Conservation (phyloP, 169 alveolate genomes). For the Eimeria mitis region DNA sequence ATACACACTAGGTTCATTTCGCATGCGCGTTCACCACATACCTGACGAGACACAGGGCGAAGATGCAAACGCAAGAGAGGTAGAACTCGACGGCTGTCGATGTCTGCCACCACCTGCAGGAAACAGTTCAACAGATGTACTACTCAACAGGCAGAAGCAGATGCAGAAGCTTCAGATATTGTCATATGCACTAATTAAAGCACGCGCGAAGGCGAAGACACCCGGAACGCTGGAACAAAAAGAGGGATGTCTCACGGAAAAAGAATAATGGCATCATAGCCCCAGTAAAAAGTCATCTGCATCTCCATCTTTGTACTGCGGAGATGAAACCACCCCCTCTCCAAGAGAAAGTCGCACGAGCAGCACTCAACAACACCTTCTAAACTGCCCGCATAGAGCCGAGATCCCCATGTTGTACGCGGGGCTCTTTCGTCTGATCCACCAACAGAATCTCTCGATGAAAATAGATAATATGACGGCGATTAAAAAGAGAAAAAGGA, state of each 20-base stretch:
- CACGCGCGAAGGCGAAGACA: not conserved
- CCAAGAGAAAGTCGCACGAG: not conserved
- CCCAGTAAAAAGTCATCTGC: conserved; percentile 82
- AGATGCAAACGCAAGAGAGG: conserved; percentile 43
- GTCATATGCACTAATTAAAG: not conserved
- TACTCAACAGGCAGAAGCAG: not conserved
- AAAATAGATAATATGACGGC: no score
- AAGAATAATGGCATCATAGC: conserved; percentile 76
- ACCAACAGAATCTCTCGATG: not conserved
- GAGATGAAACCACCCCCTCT: not conserved
- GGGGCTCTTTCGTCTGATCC: not conserved
- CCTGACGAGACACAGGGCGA: conserved; percentile 64
- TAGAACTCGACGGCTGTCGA: conserved; percentile 40
- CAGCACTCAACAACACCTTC: not conserved
- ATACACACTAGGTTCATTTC: not conserved
- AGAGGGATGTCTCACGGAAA: conserved; percentile 54
- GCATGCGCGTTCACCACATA: not conserved
- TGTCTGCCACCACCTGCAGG: conserved; percentile 54
- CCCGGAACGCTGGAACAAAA: not conserved
- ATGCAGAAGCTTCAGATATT: not conserved
- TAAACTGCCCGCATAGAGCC: not conserved
- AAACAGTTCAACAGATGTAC: not conserved
- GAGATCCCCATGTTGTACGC: conserved; percentile 2
- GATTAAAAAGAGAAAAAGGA: not conserved
- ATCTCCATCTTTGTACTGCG: conserved; percentile 38